Percentiles rank a stretch among this genome's conserved stretches.
Conservation (phyloP, 192 early-diverging fungal genomes). For the Entomortierella beljakovae region DNA sequence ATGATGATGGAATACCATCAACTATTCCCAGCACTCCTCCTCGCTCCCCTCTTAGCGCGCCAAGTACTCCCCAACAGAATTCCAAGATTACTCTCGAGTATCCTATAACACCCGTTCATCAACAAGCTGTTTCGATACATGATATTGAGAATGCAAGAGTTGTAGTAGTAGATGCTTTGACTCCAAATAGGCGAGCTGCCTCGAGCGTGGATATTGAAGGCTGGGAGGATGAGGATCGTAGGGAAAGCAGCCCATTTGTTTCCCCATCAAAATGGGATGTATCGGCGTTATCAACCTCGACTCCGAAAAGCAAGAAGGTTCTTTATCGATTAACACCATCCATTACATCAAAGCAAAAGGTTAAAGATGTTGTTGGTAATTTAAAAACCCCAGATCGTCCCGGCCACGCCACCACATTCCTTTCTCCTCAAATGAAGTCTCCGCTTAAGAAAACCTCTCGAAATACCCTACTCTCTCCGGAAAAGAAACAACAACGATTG, state of each 20-base stretch:
- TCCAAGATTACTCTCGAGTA: background rate
- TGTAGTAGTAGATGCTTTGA: conserved; percentile 25
- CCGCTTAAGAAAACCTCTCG: conserved; percentile 14
- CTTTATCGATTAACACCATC: background rate
- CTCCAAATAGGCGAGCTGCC: conserved; percentile 17
- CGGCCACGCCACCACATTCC: background rate
- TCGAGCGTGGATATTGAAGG: conserved; percentile 29
- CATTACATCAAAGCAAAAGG: conserved; percentile 12
- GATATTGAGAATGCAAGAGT: conserved; percentile 27
- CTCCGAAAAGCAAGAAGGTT: conserved; percentile 11
- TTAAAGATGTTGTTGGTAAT: conserved; percentile 30
- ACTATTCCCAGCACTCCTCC: too few relatives aligned
- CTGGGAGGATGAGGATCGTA: conserved; percentile 43
- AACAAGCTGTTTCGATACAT: conserved; percentile 17
- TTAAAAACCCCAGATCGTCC: background rate
- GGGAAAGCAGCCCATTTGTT: conserved; percentile 30
- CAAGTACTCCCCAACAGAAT: background rate
- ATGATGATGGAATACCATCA: too few relatives aligned
- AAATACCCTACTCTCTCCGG: background rate
- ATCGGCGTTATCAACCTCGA: conserved; percentile 4
- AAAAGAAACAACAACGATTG: conserved; percentile 19
- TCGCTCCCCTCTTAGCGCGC: background rate
- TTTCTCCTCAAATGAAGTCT: conserved; percentile 4
- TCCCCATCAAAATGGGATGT: conserved; percentile 31
- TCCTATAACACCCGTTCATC: conserved; percentile 1